Percentiles rank a stretch among this genome's conserved stretches.
phyloP scores from a whole-genome alignment of 306 rosid genomes.

The Cyamopsis tetragonoloba region DNA sequence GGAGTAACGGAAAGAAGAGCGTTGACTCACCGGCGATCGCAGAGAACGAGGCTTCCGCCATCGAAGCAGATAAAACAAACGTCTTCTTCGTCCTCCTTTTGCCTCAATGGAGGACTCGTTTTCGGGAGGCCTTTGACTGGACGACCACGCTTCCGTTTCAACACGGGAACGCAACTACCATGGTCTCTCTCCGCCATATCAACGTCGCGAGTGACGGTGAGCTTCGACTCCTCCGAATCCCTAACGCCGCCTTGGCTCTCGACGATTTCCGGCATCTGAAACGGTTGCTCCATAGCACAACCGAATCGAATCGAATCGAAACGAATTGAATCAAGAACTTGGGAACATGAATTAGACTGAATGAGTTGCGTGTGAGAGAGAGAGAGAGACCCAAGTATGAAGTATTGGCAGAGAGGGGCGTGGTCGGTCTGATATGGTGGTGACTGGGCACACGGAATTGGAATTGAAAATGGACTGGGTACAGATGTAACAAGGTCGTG shows the following conservation, averaged over 20 bases:
- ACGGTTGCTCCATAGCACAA: conserved; percentile 28
- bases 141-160: conserved; percentile 70
- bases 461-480: conserved; percentile 34
- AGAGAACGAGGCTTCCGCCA: conserved; percentile 95
- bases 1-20: no score
- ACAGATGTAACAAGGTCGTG: conserved; percentile 42
- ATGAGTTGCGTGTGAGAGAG: conserved; percentile 22
- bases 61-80: conserved; percentile 97
- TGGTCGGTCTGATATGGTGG: conserved; percentile 17
- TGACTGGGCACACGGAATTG: conserved; percentile 36
- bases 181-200: conserved; percentile 16
- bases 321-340: neutral
- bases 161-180: conserved; percentile 11
- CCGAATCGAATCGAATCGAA: conserved; percentile 18
- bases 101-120: conserved; percentile 38
- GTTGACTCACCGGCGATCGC: conserved; percentile 92
- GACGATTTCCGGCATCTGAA: neutral
- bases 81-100: conserved; percentile 70
- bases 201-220: neutral
- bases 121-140: conserved; percentile 55
- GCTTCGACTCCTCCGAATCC: conserved; percentile 34
- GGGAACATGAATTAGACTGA: conserved; percentile 29
- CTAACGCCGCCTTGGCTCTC: neutral
- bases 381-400: conserved; percentile 49
- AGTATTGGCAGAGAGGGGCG: conserved; percentile 7